Evolutionary conservation across 2,329 filamentous ascomycete genomes (phyloP), one percentile per base, ranked within the genome.

Genomic region (Beauveria brongniartii): DNA sequence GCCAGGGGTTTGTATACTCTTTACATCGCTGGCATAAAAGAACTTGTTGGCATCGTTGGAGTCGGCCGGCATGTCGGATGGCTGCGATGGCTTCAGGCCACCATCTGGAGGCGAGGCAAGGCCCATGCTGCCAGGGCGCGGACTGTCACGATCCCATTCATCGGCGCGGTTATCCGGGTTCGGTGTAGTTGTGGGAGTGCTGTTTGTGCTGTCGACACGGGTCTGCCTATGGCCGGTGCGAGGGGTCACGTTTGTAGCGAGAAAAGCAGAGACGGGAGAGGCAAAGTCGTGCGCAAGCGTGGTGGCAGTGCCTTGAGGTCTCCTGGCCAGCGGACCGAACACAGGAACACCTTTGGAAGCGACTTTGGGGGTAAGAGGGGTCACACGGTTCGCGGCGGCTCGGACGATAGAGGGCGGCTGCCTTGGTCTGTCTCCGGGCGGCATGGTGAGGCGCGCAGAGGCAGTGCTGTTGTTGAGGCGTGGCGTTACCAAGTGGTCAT

Each of bases 11-110:
- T 72, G 69, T 56, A 69, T 65, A 24, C 78, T 74, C 67, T 83
- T 87, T 44, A 82, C 89, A 67, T 96, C 91, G 71, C 87, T 91
- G 30, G 92, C 94, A 71, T 95, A 92, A 72, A 99, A 97, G 80
- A 97, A 97, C 76, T 91, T 93, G 58, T 58, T 54, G 46, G 87
- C 75, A 56, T 83, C 81, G 22, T 69, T 67, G 67, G 68, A 72
- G 67, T 70, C 64, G 65, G 65, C 56, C 62, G 67, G 56, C 22
- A 70, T 67, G 57, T 70, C 63, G 56, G 73, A 43, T 69, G 34
- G 34, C 65, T 61, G 56, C 74, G 73, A 43, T 69, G 34, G 34
- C 65, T 61, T 57, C 75, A 50, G 65, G 50, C 14, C 64, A 51
- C 20, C 65, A 62, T 48, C 69, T 68, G n/a, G 64, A 72, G 1